phyloP scores from a whole-genome alignment of 305 asterid species.

The Ilex paraguariensis region DNA sequence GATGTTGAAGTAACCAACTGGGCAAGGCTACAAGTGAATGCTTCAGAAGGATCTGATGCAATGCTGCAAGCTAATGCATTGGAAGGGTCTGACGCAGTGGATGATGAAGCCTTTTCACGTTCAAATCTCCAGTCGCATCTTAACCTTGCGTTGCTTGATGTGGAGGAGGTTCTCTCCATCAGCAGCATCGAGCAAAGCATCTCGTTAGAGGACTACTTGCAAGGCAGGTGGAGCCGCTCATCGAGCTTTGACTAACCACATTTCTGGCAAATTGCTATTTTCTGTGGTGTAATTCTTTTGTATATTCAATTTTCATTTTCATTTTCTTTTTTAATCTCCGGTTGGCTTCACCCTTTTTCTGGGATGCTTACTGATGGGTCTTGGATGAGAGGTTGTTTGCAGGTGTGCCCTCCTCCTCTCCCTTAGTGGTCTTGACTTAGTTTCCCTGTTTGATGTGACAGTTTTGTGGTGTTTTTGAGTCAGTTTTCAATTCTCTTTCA shows the following conservation, averaged over 20 bases:
- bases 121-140: slow-evolving; percentile 70
- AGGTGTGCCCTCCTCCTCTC: slow-evolving; percentile 74
- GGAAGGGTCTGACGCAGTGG: slow-evolving; percentile 53
- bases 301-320: slow-evolving; percentile 9
- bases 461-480: too few species aligned
- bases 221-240: slow-evolving; percentile 83
- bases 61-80: slow-evolving; percentile 20
- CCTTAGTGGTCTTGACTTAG: slow-evolving; percentile 8
- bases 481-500: too few species aligned
- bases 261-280: slow-evolving; percentile 19
- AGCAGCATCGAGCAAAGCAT: slow-evolving; percentile 82
- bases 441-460: too few species aligned
- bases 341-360: not conserved
- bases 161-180: slow-evolving; percentile 62
- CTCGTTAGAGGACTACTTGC: slow-evolving; percentile 70
- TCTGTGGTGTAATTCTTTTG: slow-evolving; percentile 17
- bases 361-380: slow-evolving; percentile 22
- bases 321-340: not conserved
- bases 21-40: slow-evolving; percentile 65
- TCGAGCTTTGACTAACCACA: slow-evolving; percentile 72
- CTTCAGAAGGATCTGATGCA: slow-evolving; percentile 38
- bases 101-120: slow-evolving; percentile 57
- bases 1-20: slow-evolving; percentile 59
- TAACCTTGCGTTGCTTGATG: slow-evolving; percentile 77
- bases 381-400: slow-evolving; percentile 82